phyloP scores from a whole-genome alignment of 306 rosid genomes.

The Begonia loranthoides region DNA sequence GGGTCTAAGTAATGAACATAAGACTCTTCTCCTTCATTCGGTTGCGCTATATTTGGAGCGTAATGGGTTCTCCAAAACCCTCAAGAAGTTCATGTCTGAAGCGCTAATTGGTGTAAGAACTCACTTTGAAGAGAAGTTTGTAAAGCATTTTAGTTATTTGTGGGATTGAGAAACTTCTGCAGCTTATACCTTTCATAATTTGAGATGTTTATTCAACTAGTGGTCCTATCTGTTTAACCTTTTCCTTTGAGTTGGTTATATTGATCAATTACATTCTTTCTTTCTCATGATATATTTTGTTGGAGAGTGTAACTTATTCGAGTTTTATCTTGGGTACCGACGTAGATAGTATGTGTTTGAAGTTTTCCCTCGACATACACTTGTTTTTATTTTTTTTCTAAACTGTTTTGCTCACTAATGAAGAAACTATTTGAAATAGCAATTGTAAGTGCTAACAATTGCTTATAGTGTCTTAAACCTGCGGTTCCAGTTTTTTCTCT shows the following conservation, averaged over 20 bases:
- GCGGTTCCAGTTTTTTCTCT: too few species aligned
- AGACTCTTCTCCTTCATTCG: constrained; percentile 36
- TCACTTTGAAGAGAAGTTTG: background rate
- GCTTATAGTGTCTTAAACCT: too few species aligned
- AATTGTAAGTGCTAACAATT: too few species aligned
- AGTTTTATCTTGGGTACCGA: too few species aligned
- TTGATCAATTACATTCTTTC: background rate
- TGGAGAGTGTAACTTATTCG: too few species aligned
- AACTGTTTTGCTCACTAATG: too few species aligned
- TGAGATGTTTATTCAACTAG: background rate
- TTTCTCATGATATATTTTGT: background rate
- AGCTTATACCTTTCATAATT: background rate
- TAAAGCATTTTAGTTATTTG: background rate
- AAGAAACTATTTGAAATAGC: too few species aligned
- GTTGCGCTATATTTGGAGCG: constrained; percentile 44
- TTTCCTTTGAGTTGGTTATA: background rate
- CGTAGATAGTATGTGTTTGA: too few species aligned
- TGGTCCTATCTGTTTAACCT: too few species aligned
- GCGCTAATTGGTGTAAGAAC: constrained; percentile 38
- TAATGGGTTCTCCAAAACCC: constrained; percentile 53
- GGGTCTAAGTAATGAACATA: constrained; percentile 13
- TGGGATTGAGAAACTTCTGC: background rate
- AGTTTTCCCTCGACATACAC: too few species aligned
- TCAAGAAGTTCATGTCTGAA: constrained; percentile 57
- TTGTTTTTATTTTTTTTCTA: too few species aligned